Evolutionary conservation across 306 rosid species (phyloP).

Genomic region (Astragalus membranaceus): DNA sequence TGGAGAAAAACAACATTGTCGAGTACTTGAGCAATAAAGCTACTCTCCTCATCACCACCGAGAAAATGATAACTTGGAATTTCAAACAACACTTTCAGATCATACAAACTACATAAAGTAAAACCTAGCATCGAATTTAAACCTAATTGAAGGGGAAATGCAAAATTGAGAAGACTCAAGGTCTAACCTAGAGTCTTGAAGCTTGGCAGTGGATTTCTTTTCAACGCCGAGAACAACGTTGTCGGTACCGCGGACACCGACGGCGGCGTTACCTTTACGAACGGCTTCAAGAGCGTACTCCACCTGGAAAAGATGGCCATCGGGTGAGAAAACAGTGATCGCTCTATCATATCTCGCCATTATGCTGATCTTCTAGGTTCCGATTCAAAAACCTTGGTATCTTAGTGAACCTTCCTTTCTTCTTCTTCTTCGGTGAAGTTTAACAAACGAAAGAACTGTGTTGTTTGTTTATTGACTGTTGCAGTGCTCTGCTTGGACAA

Average conservation of each 20-base stretch:
- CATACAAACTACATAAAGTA: background rate
- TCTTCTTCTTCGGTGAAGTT: background rate
- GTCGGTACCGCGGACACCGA: slow-evolving; percentile 96
- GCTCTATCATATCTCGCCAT: slow-evolving; percentile 99
- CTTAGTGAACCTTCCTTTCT: background rate
- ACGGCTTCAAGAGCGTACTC: slow-evolving; percentile 98
- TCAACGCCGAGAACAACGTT: slow-evolving; percentile 97
- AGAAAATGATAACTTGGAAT: background rate
- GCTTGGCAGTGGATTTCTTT: slow-evolving; percentile 91
- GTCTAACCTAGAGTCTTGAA: slow-evolving; percentile 82
- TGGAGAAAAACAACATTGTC: background rate
- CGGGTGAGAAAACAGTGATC: slow-evolving; percentile 94
- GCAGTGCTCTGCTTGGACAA: slow-evolving; percentile 4
- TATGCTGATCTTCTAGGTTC: background rate
- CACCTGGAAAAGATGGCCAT: slow-evolving; percentile 94
- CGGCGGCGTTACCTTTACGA: slow-evolving; percentile 99
- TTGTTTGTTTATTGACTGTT: background rate
- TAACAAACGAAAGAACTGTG: background rate
- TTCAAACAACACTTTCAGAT: background rate
- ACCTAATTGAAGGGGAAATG: background rate
- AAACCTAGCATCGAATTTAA: background rate
- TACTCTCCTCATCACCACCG: background rate
- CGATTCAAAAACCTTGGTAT: background rate
- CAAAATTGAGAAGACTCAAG: background rate
- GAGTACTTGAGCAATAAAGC: background rate